These are phyloP conservation scores for Glebionis coronaria DNA, from an alignment of 129 eudicot species.

Conservation along the genomic window DNA sequence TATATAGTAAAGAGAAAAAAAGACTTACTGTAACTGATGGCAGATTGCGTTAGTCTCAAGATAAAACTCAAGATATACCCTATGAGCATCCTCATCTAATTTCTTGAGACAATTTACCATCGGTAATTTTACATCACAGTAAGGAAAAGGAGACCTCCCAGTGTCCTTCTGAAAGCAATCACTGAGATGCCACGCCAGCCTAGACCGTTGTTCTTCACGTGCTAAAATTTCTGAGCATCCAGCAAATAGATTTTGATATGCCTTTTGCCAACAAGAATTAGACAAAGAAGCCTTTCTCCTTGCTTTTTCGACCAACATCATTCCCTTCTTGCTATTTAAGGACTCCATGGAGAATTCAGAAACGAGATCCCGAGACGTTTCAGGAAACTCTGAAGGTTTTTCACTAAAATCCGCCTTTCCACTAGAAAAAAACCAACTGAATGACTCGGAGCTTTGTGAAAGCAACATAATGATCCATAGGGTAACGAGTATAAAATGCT, in stretches of 20 bases:
- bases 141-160: slow-evolving; percentile 63
- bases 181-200: slow-evolving; percentile 81
- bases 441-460: slow-evolving; percentile 28
- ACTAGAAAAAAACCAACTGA: slow-evolving; percentile 46
- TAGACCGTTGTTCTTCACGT: slow-evolving; percentile 48
- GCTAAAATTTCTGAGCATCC: slow-evolving; percentile 83
- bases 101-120: slow-evolving; percentile 53
- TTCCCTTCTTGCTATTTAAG: slow-evolving; percentile 43
- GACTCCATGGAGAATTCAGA: slow-evolving; percentile 63
- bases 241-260: slow-evolving; percentile 57
- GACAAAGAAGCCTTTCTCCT: slow-evolving; percentile 40
- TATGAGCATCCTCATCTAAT: slow-evolving; percentile 48
- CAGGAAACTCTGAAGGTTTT: slow-evolving; percentile 14
- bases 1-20: background rate
- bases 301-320: slow-evolving; percentile 45
- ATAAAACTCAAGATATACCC: slow-evolving; percentile 63
- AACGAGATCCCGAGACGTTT: slow-evolving; percentile 21
- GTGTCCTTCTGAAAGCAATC: slow-evolving; percentile 76
- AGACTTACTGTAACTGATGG: slow-evolving; percentile 77
- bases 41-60: slow-evolving; percentile 68
- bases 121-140: slow-evolving; percentile 44
- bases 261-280: slow-evolving; percentile 70
- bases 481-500: background rate
- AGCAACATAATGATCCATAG: slow-evolving; percentile 42
- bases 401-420: slow-evolving; percentile 18